These are phyloP conservation scores for Saussurea involucrata DNA, from an alignment of 129 eudicot species.

Conservation along the genomic window DNA sequence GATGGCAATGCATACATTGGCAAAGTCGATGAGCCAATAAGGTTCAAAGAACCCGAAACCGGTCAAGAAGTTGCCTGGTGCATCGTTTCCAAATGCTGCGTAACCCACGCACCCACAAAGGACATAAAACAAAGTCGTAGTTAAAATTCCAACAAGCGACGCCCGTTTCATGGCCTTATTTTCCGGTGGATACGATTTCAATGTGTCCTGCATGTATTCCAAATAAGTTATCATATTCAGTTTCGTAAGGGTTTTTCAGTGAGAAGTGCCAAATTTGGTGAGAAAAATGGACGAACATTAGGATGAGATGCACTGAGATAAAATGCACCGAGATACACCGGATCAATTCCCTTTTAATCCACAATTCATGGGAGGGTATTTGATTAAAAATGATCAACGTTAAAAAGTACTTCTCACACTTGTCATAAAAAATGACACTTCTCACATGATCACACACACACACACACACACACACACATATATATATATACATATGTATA, in stretches of 20 bases:
- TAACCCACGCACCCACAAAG: constrained; percentile 76
- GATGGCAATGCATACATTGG: constrained; percentile 72
- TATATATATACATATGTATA: too few relatives aligned
- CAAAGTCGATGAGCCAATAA: constrained; percentile 79
- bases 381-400: too few relatives aligned
- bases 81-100: constrained; percentile 79
- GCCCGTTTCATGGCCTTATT: constrained; percentile 87
- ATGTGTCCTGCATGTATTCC: constrained; percentile 51
- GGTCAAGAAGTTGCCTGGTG: constrained; percentile 89
- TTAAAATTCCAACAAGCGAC: constrained; percentile 56
- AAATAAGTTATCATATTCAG: background rate
- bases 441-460: too few relatives aligned
- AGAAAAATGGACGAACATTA: too few relatives aligned
- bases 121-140: constrained; percentile 67
- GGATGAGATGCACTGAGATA: too few relatives aligned
- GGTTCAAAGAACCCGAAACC: constrained; percentile 93
- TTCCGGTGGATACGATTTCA: constrained; percentile 78
- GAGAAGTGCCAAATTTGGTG: too few relatives aligned
- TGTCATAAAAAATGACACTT: too few relatives aligned
- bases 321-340: too few relatives aligned
- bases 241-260: background rate
- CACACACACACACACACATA: too few relatives aligned
- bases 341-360: too few relatives aligned
- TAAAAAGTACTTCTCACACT: too few relatives aligned
- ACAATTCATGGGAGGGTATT: too few relatives aligned